These are phyloP conservation scores for Sclerotinia nivalis DNA, from an alignment of 2,329 filamentous ascomycete species.

Conservation along the genomic window DNA sequence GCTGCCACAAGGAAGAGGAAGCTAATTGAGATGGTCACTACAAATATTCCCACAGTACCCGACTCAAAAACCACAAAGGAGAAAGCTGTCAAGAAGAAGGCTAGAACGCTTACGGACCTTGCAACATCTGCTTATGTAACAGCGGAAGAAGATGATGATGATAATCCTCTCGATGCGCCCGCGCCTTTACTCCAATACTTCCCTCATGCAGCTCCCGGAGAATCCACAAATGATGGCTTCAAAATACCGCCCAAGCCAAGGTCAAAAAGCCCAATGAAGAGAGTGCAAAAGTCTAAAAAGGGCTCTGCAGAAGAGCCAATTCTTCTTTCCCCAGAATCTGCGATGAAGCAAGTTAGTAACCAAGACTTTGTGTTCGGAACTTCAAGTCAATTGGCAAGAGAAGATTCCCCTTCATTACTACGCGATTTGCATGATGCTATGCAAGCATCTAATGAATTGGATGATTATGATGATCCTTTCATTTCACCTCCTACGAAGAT, in stretches of 20 bases:
- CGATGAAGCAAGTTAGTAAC: slow-evolving; percentile 61
- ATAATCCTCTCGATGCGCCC: slow-evolving; percentile 36
- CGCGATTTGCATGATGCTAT: slow-evolving; percentile 64
- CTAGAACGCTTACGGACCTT: slow-evolving; percentile 74
- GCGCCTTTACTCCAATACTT: slow-evolving; percentile 53
- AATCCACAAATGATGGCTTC: slow-evolving; percentile 26
- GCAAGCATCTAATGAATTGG: slow-evolving; percentile 54
- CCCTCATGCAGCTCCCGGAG: slow-evolving; percentile 25
- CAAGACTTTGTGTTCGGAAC: slow-evolving; percentile 86
- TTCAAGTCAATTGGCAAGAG: slow-evolving; percentile 75
- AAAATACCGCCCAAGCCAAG: slow-evolving; percentile 35
- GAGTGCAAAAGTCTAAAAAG: slow-evolving; percentile 42
- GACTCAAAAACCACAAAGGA: slow-evolving; percentile 4
- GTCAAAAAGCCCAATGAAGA: slow-evolving; percentile 35
- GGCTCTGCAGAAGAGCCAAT: slow-evolving; percentile 46
- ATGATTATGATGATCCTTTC: slow-evolving; percentile 44
- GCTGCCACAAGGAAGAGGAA: slow-evolving; percentile 55
- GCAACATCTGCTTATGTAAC: slow-evolving; percentile 69
- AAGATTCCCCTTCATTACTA: slow-evolving; percentile 68
- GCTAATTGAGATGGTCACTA: slow-evolving; percentile 52
- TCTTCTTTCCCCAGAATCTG: slow-evolving; percentile 68
- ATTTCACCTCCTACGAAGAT: slow-evolving; percentile 28
- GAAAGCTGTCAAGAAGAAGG: slow-evolving; percentile 59
- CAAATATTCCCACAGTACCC: slow-evolving; percentile 33
- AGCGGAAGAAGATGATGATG: slow-evolving; percentile 38